Evolutionary conservation across 768 basidiomycete genomes (phyloP), one percentile per base, ranked within the genome.

Genomic region (Amanita polypyramis): DNA sequence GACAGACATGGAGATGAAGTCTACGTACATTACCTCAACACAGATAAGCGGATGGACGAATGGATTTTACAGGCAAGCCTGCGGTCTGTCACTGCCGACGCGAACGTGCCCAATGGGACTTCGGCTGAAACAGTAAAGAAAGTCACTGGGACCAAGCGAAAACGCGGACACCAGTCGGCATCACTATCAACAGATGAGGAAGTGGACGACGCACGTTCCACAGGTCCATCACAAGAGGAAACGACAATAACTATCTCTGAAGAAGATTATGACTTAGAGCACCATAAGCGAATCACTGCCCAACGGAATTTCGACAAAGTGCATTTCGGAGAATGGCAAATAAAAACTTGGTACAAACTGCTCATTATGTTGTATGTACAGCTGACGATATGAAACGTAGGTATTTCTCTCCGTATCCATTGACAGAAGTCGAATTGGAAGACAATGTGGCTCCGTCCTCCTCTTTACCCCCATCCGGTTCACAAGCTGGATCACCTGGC

Each of bases 401-500:
- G 88, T 94, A 94, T 66, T 92, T 86, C 61, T 96, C 93, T 2
- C 93, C 93, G 1, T 95, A 94, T 62, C 92, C 93, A 12, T 64
- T 85, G 20, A 70, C 72, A 15, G 87, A 91, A 55, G 64, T 70
- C 6, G 86, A 90, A 52, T 60, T 69, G 45, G 77, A 82, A 42
- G 81, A 82, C 21, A 60, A 58, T 17, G 54, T 25, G 19, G 46
- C 57, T 4, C 42, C 47, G 3, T 51, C 47, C 6, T 33, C 60
- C 30, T 33, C 54, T 8, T 55, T 57, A 35, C 58, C 60, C 5
- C 57, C 57, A 46, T 51, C 56, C 35, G 47, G 51, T 47, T 40
- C 47, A 21, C 54, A 55, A 33, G n/a, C 55, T 19, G 45, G 50
- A 11, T 21, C 42, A 7, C 29, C 33, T 14, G 50, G 47, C 10